Evolutionary conservation across 306 rosid species (phyloP).

Genomic region (Gleditsia sinensis): DNA sequence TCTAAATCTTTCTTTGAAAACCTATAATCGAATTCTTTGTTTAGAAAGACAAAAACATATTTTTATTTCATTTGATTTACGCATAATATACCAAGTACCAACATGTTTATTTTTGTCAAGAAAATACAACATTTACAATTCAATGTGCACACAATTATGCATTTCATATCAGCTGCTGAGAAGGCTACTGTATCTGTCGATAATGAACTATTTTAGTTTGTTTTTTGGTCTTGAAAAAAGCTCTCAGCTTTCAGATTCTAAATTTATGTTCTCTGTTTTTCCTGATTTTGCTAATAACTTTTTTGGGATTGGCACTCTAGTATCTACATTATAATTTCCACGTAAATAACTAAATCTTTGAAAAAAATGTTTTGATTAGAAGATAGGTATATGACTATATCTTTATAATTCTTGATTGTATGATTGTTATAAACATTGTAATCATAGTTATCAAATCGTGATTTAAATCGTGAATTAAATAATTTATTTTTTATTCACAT

Average conservation of each 20-base stretch:
- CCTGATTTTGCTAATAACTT: neutral
- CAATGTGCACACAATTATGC: neutral
- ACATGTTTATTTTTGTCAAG: neutral
- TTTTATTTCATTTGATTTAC: neutral
- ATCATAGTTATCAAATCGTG: too few species aligned
- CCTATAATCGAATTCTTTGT: conserved; percentile 9
- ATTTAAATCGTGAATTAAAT: too few species aligned
- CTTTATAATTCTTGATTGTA: neutral
- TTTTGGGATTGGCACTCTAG: neutral
- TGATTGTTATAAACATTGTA: neutral
- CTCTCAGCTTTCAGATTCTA: neutral
- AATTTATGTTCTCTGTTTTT: neutral
- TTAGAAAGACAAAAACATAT: conserved; percentile 6
- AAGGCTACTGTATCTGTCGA: neutral
- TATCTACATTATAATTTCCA: neutral
- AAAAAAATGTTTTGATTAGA: conserved; percentile 15
- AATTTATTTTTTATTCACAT: too few species aligned
- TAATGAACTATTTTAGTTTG: neutral
- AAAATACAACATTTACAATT: conserved; percentile 7
- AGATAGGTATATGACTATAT: neutral
- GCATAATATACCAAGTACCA: conserved; percentile 8
- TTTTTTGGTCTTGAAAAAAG: neutral
- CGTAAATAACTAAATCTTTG: neutral
- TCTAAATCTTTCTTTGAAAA: conserved; percentile 4
- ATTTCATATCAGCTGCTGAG: neutral